Evolutionary conservation across 805 yeast genomes (phyloP).

Genomic region (Wickerhamomyces hampshirensis): DNA sequence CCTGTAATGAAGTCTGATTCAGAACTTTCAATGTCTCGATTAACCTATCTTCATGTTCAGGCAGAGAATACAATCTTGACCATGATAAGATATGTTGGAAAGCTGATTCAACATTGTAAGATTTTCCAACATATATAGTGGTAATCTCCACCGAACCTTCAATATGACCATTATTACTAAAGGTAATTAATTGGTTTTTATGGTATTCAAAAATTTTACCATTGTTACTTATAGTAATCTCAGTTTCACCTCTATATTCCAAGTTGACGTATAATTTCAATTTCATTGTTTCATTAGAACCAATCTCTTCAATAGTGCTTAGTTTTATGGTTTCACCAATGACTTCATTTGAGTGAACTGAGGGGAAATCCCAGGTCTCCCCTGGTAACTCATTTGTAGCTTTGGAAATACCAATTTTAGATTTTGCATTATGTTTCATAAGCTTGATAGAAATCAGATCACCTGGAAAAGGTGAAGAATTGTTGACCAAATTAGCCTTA

Average conservation of each 20-base stretch:
- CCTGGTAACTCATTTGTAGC: constrained; percentile 56
- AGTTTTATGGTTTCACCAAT: constrained; percentile 69
- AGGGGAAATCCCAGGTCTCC: constrained; percentile 63
- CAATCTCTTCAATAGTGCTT: constrained; percentile 46
- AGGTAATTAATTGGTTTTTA: constrained; percentile 42
- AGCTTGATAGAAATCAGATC: constrained; percentile 40
- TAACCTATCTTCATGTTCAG: constrained; percentile 40
- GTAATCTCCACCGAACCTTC: constrained; percentile 43
- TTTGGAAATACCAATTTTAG: constrained; percentile 52
- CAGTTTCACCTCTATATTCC: constrained; percentile 53
- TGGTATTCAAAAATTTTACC: constrained; percentile 44
- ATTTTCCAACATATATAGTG: constrained; percentile 65
- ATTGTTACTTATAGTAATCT: constrained; percentile 43
- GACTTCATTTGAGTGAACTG: constrained; percentile 66
- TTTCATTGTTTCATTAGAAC: constrained; percentile 48
- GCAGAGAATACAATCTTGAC: constrained; percentile 34
- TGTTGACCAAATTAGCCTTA: constrained; percentile 32
- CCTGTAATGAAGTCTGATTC: constrained; percentile 48
- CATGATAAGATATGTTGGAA: constrained; percentile 52
- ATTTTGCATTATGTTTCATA: constrained; percentile 48
- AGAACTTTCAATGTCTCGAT: constrained; percentile 43
- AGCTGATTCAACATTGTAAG: constrained; percentile 52
- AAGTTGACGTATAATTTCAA: constrained; percentile 63
- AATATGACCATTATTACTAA: constrained; percentile 34
- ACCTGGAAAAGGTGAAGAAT: constrained; percentile 27